These are phyloP conservation scores for Endocladia muricata DNA, from an alignment of 31 red algal genomes.

Conservation along the genomic window DNA sequence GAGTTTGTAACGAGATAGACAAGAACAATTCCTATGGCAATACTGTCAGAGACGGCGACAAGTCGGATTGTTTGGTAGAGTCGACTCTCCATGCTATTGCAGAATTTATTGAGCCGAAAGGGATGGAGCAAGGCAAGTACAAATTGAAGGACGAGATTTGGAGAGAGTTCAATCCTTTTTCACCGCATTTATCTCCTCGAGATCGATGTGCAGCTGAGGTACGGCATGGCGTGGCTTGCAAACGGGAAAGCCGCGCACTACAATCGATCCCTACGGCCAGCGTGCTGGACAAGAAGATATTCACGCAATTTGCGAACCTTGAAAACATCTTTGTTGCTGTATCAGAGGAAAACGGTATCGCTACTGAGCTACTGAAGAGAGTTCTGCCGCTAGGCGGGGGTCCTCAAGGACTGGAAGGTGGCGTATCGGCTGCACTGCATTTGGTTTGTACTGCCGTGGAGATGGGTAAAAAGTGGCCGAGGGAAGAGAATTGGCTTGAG, in stretches of 20 bases:
- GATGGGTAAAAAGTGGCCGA: neutral
- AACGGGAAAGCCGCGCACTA: neutral
- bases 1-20: conserved; percentile 6
- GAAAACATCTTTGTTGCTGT: neutral
- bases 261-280: conserved; percentile 20
- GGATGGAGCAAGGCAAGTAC: conserved; percentile 86
- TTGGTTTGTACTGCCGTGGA: conserved; percentile 43
- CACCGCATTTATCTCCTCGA: conserved; percentile 46
- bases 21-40: neutral
- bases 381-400: neutral
- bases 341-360: neutral
- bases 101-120: conserved; percentile 55
- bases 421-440: conserved; percentile 42
- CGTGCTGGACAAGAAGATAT: conserved; percentile 25
- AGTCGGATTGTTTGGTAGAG: conserved; percentile 24
- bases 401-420: conserved; percentile 3
- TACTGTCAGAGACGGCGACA: neutral
- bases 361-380: conserved; percentile 4
- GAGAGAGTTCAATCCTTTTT: conserved; percentile 84
- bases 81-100: conserved; percentile 43
- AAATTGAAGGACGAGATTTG: conserved; percentile 50
- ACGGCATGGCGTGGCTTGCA: conserved; percentile 16
- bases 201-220: conserved; percentile 64
- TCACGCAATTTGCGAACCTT: conserved; percentile 14
- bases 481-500: neutral